phyloP scores from a whole-genome alignment of 164 flowering plant species.

The Vitis cinerea region DNA sequence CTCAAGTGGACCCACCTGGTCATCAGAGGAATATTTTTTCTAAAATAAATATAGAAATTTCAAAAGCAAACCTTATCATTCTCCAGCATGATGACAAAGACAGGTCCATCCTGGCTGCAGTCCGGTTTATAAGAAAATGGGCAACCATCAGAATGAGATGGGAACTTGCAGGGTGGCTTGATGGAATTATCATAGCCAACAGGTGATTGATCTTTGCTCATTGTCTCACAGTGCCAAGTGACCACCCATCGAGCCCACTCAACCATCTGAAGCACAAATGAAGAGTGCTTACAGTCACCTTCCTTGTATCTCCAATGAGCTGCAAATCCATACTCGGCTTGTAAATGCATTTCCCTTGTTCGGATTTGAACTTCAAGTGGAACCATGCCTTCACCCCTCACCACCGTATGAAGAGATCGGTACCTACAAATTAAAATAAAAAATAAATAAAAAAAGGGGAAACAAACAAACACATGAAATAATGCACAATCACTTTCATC shows the following conservation, averaged over 20 bases:
- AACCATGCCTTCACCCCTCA: conserved; percentile 65
- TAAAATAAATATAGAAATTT: background rate
- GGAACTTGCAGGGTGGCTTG: conserved; percentile 82
- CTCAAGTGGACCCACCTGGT: background rate
- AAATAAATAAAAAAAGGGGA: conserved; percentile 6
- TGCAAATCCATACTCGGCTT: conserved; percentile 96
- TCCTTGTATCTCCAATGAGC: conserved; percentile 99
- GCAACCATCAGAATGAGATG: conserved; percentile 75
- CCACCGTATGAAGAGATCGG: conserved; percentile 91
- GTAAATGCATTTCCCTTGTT: conserved; percentile 87
- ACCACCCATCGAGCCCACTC: conserved; percentile 97
- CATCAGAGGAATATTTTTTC: background rate
- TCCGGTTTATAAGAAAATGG: conserved; percentile 60
- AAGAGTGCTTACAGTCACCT: conserved; percentile 66
- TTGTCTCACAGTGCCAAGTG: conserved; percentile 84
- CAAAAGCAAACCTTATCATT: conserved; percentile 72
- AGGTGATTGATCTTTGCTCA: conserved; percentile 51
- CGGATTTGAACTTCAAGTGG: conserved; percentile 97
- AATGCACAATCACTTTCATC: background rate
- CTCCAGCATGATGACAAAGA: conserved; percentile 78
- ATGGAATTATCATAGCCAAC: conserved; percentile 40
- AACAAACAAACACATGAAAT: background rate
- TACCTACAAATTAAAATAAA: conserved; percentile 47
- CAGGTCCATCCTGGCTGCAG: conserved; percentile 66
- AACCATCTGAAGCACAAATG: conserved; percentile 92